Conservation (phyloP, 192 early-diverging fungal genomes). For the Bifiguratus adelaidae region DNA sequence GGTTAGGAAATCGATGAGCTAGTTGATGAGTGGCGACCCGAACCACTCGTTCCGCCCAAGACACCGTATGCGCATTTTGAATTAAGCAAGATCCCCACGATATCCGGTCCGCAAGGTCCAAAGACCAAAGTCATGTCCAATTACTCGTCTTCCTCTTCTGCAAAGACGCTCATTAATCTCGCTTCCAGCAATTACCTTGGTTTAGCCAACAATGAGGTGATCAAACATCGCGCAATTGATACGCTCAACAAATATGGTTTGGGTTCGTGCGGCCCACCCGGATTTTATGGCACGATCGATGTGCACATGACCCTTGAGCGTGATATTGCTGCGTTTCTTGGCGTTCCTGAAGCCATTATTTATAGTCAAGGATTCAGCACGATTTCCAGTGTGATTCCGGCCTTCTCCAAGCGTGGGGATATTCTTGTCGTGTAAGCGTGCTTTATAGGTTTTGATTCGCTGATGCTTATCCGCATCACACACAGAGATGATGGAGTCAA, state of each 20-base stretch:
- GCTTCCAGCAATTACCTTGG: constrained; percentile 86
- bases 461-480: background rate
- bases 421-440: constrained; percentile 72
- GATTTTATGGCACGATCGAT: constrained; percentile 92
- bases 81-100: constrained; percentile 67
- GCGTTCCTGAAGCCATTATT: constrained; percentile 77
- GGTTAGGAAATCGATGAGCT: constrained; percentile 91
- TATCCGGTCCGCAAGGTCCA: constrained; percentile 52
- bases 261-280: constrained; percentile 90
- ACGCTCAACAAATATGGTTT: constrained; percentile 90
- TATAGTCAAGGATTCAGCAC: constrained; percentile 95
- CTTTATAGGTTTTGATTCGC: constrained; percentile 2
- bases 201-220: constrained; percentile 56
- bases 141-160: background rate
- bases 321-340: constrained; percentile 75
- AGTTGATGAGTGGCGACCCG: constrained; percentile 91
- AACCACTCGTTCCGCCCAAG: constrained; percentile 76
- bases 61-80: constrained; percentile 60
- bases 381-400: constrained; percentile 84
- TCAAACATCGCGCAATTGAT: constrained; percentile 74
- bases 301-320: constrained; percentile 92
- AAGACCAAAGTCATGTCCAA: constrained; percentile 50
- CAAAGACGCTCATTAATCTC: constrained; percentile 65
- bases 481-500: constrained; percentile 78
- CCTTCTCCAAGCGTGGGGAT: constrained; percentile 95